Percentiles rank a stretch among this genome's conserved stretches.
These are phyloP conservation scores for Leccinum ochraceum DNA, from an alignment of 768 basidiomycete genomes.

Conservation along the genomic window DNA sequence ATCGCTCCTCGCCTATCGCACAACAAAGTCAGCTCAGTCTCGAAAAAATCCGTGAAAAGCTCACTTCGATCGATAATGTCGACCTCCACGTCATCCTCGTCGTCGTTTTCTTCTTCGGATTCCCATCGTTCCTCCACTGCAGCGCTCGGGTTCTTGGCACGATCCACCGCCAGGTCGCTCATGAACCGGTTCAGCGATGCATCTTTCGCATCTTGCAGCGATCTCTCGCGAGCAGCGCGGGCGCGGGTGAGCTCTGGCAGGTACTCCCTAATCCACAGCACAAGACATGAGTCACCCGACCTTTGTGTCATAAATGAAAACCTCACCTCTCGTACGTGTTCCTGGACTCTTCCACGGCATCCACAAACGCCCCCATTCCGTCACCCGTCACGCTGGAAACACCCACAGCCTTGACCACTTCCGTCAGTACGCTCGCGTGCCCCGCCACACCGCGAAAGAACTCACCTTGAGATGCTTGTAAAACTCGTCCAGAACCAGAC, in stretches of 20 bases:
- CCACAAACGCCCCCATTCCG: constrained; percentile 89
- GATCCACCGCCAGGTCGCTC: constrained; percentile 78
- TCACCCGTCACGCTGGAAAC: constrained; percentile 97
- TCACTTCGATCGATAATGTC: constrained; percentile 74
- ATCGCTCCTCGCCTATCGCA: constrained; percentile 59
- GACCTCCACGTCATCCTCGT: constrained; percentile 50
- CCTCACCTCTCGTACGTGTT: constrained; percentile 86
- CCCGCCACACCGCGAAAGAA: not conserved
- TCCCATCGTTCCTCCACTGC: constrained; percentile 65
- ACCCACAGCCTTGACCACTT: constrained; percentile 78
- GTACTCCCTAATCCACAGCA: constrained; percentile 64
- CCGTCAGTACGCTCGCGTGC: not conserved
- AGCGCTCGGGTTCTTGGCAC: constrained; percentile 57
- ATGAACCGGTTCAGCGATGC: constrained; percentile 79
- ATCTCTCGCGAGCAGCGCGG: constrained; percentile 59
- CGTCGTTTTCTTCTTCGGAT: constrained; percentile 52
- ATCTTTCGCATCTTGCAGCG: constrained; percentile 63
- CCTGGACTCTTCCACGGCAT: constrained; percentile 85
- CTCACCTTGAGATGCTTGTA: constrained; percentile 92
- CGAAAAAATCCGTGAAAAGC: constrained; percentile 29
- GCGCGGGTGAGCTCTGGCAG: constrained; percentile 85
- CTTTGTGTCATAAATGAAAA: constrained; percentile 1
- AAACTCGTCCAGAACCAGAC: constrained; percentile 95
- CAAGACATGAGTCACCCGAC: constrained; percentile 7
- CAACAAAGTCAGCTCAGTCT: constrained; percentile 11